Base-by-base conservation (phyloP, 2,329 filamentous ascomycete genomes). In the Stagonosporopsis cucurbitacearum region DNA sequence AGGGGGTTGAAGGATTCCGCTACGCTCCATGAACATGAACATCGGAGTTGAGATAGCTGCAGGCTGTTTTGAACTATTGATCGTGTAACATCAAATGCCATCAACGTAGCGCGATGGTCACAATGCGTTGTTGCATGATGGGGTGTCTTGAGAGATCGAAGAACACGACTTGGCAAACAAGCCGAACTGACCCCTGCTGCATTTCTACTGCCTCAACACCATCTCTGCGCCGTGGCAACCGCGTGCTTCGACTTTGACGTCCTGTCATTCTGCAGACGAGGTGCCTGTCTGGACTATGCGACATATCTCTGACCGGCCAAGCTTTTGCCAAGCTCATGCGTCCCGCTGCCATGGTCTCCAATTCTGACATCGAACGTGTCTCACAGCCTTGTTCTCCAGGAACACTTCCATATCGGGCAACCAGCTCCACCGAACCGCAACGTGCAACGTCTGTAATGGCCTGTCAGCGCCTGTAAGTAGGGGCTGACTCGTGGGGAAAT, bases 1-100 rank as follows among this genome's bases (percentile, higher is more conserved):
- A 69, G 54, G 66, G 65, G n/a, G 64, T 69, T 4, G 62, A 69
- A 50, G 61, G 62, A 19, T 69, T 70, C 39, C 59, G 65, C 26
- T 69, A 70, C 44, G 65, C 65, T 25, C 67, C 66, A 9, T 64
- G 37, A 58, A 26, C 37, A 13, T 22, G 4, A 2, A 25, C 26
- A 17, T 11, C 7, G 32, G n/a, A 7, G 17, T 3, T 36, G 7
- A 39, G 6, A 17, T 6, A 32, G 26, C n/a, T 19, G 20, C 22
- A 23, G 23, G 15, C 20, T 20, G 20, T 6, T 5, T 22, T 7
- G 20, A 6, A 23, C 11, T 15, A 40, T 6, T 12, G n/a, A 23
- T 2, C 11, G 25, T 25, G 15, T 23, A 15, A 6, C 20, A 13
- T 40, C 20, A 20, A 20, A 32, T 32, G 13, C 4, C 12, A 5